phyloP scores from a whole-genome alignment of 2,329 filamentous ascomycete species.

The Emmonsia crescens region DNA sequence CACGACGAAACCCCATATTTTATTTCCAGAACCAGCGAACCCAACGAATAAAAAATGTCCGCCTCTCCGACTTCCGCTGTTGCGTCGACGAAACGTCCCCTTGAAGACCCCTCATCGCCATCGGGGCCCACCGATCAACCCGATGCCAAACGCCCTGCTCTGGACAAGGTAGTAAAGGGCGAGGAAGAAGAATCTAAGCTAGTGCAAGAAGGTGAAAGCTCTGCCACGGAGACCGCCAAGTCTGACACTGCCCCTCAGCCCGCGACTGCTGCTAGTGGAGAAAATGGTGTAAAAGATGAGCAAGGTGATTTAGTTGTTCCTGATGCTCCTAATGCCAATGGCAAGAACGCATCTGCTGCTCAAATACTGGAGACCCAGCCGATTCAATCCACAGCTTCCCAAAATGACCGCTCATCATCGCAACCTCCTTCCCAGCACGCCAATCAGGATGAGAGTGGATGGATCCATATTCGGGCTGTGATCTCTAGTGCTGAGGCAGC shows the following conservation, averaged over 20 bases:
- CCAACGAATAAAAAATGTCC: slow-evolving; percentile 47
- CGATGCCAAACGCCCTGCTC: slow-evolving; percentile 89
- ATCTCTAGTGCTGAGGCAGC: slow-evolving; percentile 96
- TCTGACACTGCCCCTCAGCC: slow-evolving; percentile 27
- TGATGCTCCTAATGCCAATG: slow-evolving; percentile 48
- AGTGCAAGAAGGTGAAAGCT: slow-evolving; percentile 4
- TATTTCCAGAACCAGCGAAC: slow-evolving; percentile 17
- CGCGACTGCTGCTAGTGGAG: slow-evolving; percentile 21
- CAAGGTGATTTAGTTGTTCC: slow-evolving; percentile 61
- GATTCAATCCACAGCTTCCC: slow-evolving; percentile 46
- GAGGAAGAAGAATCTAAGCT: slow-evolving; percentile 38
- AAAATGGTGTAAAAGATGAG: slow-evolving; percentile 43
- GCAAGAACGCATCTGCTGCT: slow-evolving; percentile 35
- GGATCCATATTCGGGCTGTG: slow-evolving; percentile 94
- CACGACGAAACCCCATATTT: neutral
- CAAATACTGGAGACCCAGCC: slow-evolving; percentile 44
- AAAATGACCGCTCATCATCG: slow-evolving; percentile 40
- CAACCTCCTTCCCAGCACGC: slow-evolving; percentile 30
- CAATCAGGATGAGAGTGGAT: slow-evolving; percentile 79
- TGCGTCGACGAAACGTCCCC: slow-evolving; percentile 65
- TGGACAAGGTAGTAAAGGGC: slow-evolving; percentile 79
- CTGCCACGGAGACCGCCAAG: slow-evolving; percentile 34
- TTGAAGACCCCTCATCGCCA: slow-evolving; percentile 94
- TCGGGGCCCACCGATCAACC: slow-evolving; percentile 86
- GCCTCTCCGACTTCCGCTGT: slow-evolving; percentile 45